These are phyloP conservation scores for Simmondsia chinensis DNA, from an alignment of 148 eudicot species.

Conservation along the genomic window DNA sequence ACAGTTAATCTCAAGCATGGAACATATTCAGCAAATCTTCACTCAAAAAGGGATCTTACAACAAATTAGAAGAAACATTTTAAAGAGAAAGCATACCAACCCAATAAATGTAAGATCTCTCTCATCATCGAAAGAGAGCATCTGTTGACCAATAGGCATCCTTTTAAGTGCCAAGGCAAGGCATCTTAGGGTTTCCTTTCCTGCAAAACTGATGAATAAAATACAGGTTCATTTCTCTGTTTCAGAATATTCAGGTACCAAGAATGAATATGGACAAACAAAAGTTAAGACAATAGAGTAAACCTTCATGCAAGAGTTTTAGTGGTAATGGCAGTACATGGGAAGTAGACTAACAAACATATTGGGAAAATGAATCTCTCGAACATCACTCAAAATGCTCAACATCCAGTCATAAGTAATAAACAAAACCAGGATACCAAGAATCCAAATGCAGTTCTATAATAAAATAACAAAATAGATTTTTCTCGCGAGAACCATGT, in stretches of 20 bases:
- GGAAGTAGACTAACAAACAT: too few relatives aligned
- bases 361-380: too few relatives aligned
- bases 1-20: too few relatives aligned
- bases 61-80: not conserved
- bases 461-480: not conserved
- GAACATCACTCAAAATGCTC: not conserved
- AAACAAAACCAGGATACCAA: too few relatives aligned
- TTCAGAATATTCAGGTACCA: too few relatives aligned
- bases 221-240: not conserved
- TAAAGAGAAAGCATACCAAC: constrained; percentile 87
- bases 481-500: not conserved
- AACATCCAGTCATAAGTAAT: too few relatives aligned
- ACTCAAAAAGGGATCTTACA: not conserved
- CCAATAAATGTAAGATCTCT: constrained; percentile 97
- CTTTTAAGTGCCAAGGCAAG: constrained; percentile 84
- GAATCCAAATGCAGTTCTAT: too few relatives aligned
- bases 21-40: too few relatives aligned
- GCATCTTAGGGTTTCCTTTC: constrained; percentile 92
- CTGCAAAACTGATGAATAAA: constrained; percentile 76
- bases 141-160: constrained; percentile 69
- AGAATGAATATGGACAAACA: too few relatives aligned
- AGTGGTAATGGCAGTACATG: too few relatives aligned
- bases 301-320: too few relatives aligned
- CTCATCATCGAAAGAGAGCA: constrained; percentile 70
- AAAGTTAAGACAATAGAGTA: too few relatives aligned